phyloP scores from a whole-genome alignment of 2,329 filamentous ascomycete genomes.

The Paramyrothecium sp. region DNA sequence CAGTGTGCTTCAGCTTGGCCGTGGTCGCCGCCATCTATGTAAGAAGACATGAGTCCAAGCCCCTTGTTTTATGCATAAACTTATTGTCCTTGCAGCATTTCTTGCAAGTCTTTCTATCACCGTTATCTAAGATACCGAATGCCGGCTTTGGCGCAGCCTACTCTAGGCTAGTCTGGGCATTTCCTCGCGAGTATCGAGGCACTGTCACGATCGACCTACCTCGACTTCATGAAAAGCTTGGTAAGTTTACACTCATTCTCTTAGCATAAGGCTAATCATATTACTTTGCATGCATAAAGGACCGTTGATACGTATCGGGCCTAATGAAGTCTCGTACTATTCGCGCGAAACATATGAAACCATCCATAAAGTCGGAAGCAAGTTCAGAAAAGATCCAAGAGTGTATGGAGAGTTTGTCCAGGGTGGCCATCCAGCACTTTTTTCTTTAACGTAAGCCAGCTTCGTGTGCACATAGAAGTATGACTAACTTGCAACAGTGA shows the following conservation, averaged over 20 bases:
- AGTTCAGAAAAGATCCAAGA: slow-evolving; percentile 20
- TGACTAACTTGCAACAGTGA: slow-evolving; percentile 13
- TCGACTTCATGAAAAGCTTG: slow-evolving; percentile 17
- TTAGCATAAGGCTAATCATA: not conserved
- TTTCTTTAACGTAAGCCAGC: slow-evolving; percentile 20
- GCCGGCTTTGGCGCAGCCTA: slow-evolving; percentile 14
- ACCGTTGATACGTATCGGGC: slow-evolving; percentile 16
- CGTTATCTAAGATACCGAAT: slow-evolving; percentile 15
- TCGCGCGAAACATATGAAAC: slow-evolving; percentile 20
- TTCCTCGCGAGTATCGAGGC: slow-evolving; percentile 17
- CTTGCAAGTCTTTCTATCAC: slow-evolving; percentile 5
- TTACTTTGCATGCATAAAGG: slow-evolving; percentile 5
- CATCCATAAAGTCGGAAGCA: slow-evolving; percentile 20
- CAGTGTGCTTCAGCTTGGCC: no score
- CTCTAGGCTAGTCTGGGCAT: slow-evolving; percentile 18
- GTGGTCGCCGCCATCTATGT: no score
- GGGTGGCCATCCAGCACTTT: slow-evolving; percentile 22
- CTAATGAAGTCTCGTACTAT: slow-evolving; percentile 23
- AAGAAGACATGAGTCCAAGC: no score
- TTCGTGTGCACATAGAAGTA: not conserved
- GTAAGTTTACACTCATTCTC: not conserved
- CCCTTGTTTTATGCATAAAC: no score
- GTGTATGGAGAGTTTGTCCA: slow-evolving; percentile 25
- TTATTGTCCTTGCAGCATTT: slow-evolving; percentile 2
- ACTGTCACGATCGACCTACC: slow-evolving; percentile 17